phyloP scores from a whole-genome alignment of 169 alveolate species.

The Plasmodium reichenowi region DNA sequence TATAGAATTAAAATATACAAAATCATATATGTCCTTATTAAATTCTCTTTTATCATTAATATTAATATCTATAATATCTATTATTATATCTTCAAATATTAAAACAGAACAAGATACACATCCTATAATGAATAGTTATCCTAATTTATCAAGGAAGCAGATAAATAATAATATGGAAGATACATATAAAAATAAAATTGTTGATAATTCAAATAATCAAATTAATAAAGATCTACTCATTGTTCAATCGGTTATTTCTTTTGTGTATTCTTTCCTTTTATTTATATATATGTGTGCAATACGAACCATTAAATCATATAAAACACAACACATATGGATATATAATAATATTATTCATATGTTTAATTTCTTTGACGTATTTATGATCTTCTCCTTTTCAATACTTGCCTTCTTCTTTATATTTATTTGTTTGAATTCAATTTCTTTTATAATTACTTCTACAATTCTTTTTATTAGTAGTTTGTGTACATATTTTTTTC shows the following conservation, averaged over 20 bases:
- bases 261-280: constrained; percentile 32
- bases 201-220: neutral
- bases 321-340: constrained; percentile 32
- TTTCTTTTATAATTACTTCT: constrained; percentile 32
- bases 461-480: constrained; percentile 29
- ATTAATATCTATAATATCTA: constrained; percentile 44
- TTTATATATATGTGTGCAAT: constrained; percentile 45
- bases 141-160: neutral
- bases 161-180: neutral
- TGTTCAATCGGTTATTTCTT: constrained; percentile 28
- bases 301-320: constrained; percentile 19
- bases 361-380: constrained; percentile 58
- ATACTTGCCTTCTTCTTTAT: constrained; percentile 53
- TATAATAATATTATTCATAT: constrained; percentile 32
- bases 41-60: constrained; percentile 48
- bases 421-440: constrained; percentile 23
- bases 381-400: constrained; percentile 37
- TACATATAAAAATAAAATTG: neutral
- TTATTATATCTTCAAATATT: constrained; percentile 22
- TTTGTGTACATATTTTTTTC: constrained; percentile 31
- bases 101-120: neutral
- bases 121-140: neutral
- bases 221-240: constrained; percentile 16
- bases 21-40: constrained; percentile 37
- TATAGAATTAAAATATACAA: constrained; percentile 48